phyloP scores from a whole-genome alignment of 116 monocot species.

The Trichopus zeylanicus region DNA sequence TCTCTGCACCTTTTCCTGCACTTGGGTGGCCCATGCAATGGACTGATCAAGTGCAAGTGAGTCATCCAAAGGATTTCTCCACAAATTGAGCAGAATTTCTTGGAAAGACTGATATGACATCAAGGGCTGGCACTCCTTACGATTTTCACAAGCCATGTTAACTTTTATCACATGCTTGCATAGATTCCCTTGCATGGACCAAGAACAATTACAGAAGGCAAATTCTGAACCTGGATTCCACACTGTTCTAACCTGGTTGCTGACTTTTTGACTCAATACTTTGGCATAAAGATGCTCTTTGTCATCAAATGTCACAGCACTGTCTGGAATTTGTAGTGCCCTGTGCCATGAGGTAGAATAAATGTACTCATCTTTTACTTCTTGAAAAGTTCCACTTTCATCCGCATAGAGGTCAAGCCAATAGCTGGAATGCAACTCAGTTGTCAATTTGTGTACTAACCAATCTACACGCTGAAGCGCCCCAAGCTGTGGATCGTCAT shows the following conservation, averaged over 20 bases:
- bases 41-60: constrained; percentile 77
- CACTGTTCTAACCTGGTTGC: constrained; percentile 21
- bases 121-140: constrained; percentile 30
- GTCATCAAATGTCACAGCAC: constrained; percentile 45
- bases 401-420: constrained; percentile 88
- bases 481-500: constrained; percentile 66
- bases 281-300: constrained; percentile 44
- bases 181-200: constrained; percentile 86
- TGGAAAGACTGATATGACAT: constrained; percentile 56
- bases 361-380: constrained; percentile 74
- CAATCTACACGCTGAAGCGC: constrained; percentile 87
- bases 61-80: constrained; percentile 65
- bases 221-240: constrained; percentile 95
- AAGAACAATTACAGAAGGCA: constrained; percentile 74
- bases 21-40: constrained; percentile 57
- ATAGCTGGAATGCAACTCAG: constrained; percentile 82
- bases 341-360: constrained; percentile 83
- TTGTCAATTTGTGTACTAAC: constrained; percentile 93
- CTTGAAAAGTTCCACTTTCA: constrained; percentile 75
- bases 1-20: constrained; percentile 45
- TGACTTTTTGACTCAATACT: constrained; percentile 60
- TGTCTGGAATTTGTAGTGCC: constrained; percentile 71
- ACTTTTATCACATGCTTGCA: constrained; percentile 95
- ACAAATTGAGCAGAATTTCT: constrained; percentile 47
- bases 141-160: constrained; percentile 37